Evolutionary conservation across 2,329 filamentous ascomycete species (phyloP).

Genomic region (Cercospora sesami): DNA sequence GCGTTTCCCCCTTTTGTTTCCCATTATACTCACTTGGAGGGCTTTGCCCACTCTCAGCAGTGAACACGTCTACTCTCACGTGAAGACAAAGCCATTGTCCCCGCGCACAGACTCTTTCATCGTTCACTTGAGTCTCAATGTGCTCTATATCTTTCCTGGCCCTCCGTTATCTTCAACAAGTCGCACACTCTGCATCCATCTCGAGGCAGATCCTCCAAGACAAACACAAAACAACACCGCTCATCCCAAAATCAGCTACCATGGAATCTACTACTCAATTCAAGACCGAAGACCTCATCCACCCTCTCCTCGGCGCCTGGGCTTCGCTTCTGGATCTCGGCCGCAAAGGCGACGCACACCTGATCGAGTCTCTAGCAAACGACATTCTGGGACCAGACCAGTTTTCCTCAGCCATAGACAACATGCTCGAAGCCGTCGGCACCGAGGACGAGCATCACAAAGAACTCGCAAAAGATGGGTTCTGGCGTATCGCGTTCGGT

Average conservation of each 20-base stretch:
- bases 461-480: background rate
- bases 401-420: background rate
- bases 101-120: background rate
- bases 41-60: background rate
- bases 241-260: background rate
- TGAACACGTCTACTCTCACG: background rate
- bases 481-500: background rate
- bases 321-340: background rate
- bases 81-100: background rate
- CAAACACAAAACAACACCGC: background rate
- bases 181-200: background rate
- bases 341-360: constrained; percentile 7
- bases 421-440: background rate
- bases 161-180: background rate
- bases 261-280: background rate
- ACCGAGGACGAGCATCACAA: background rate
- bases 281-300: background rate
- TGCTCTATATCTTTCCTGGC: background rate
- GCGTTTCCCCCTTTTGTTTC: background rate
- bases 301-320: background rate
- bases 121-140: background rate
- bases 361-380: background rate
- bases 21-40: background rate
- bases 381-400: background rate
- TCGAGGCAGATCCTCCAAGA: background rate